A percentile compares a stretch with the other conserved stretches of the same genome.
Conservation (phyloP, 495 filamentous ascomycete species). For the Clavariopsis aquatica region DNA sequence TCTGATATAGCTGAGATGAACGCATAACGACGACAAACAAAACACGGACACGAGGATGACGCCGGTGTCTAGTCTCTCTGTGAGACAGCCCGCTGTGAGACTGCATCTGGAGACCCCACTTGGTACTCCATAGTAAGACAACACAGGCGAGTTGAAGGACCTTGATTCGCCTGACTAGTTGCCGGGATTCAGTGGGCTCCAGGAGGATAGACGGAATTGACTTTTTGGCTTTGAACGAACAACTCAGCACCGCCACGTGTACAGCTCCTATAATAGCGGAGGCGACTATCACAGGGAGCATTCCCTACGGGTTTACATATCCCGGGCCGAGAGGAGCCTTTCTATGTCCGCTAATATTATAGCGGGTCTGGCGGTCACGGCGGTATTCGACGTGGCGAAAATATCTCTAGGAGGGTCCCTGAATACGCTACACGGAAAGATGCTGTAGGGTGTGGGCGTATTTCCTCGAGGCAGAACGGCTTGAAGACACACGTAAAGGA, state of each 20-base stretch:
- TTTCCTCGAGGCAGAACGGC: not conserved
- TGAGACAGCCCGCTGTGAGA: too few species aligned
- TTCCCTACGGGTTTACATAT: conserved; percentile 8
- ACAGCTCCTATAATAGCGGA: conserved; percentile 10
- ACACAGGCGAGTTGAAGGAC: too few species aligned
- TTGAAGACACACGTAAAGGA: not conserved
- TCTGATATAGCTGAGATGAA: conserved; percentile 17
- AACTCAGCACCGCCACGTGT: conserved; percentile 11
- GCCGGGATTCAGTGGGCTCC: too few species aligned
- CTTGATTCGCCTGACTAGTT: too few species aligned
- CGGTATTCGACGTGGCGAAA: not conserved
- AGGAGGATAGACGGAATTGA: too few species aligned
- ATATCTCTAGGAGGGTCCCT: not conserved
- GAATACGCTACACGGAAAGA: too few species aligned
- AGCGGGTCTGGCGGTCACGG: conserved; percentile 18
- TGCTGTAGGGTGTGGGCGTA: not conserved
- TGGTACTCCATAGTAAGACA: too few species aligned
- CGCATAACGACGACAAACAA: conserved; percentile 13
- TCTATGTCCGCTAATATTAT: not conserved
- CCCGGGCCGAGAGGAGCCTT: not conserved
- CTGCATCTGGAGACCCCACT: too few species aligned
- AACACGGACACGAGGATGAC: not conserved
- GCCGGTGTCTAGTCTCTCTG: not conserved
- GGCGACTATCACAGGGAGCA: conserved; percentile 25
- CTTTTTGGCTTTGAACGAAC: too few species aligned